These are phyloP conservation scores for Angomonas desouzai DNA, from an alignment of 208 protist genomes.

Conservation along the genomic window DNA sequence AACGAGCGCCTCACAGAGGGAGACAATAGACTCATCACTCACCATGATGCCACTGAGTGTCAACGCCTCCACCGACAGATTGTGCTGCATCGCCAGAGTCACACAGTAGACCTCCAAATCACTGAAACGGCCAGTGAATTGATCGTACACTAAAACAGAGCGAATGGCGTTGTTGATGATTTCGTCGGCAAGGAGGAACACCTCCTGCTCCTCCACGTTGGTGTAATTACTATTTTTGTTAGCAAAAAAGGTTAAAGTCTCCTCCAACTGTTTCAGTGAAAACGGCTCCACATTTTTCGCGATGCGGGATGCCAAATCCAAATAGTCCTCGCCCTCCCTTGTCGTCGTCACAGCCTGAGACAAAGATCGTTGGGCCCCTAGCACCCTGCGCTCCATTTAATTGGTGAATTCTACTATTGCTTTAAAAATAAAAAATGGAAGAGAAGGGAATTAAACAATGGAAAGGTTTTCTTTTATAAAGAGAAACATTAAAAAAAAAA, in stretches of 20 bases:
- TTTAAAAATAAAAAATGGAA: constrained; percentile 10
- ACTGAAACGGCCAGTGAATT: constrained; percentile 62
- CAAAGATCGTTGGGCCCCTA: constrained; percentile 63
- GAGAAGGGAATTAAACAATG: constrained; percentile 2
- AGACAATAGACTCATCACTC: constrained; percentile 73
- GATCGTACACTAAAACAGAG: constrained; percentile 74
- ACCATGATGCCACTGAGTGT: constrained; percentile 82
- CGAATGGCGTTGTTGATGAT: constrained; percentile 85
- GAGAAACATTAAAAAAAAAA: constrained; percentile 8
- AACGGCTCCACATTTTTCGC: constrained; percentile 36
- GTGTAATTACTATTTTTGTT: constrained; percentile 84
- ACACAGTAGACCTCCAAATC: constrained; percentile 79
- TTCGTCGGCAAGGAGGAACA: constrained; percentile 65
- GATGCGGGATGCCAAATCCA: constrained; percentile 25
- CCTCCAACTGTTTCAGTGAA: constrained; percentile 52
- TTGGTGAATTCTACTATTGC: neutral
- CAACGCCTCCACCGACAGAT: constrained; percentile 77
- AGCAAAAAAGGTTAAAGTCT: constrained; percentile 56
- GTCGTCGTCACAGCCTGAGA: constrained; percentile 41
- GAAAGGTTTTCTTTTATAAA: neutral
- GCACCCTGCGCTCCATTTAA: constrained; percentile 35
- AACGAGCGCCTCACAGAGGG: constrained; percentile 73
- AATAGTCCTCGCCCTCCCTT: constrained; percentile 12
- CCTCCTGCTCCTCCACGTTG: constrained; percentile 59
- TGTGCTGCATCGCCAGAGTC: constrained; percentile 79